Evolutionary conservation across 2,329 filamentous ascomycete species (phyloP).

Genomic region (Verticillium dahliae): DNA sequence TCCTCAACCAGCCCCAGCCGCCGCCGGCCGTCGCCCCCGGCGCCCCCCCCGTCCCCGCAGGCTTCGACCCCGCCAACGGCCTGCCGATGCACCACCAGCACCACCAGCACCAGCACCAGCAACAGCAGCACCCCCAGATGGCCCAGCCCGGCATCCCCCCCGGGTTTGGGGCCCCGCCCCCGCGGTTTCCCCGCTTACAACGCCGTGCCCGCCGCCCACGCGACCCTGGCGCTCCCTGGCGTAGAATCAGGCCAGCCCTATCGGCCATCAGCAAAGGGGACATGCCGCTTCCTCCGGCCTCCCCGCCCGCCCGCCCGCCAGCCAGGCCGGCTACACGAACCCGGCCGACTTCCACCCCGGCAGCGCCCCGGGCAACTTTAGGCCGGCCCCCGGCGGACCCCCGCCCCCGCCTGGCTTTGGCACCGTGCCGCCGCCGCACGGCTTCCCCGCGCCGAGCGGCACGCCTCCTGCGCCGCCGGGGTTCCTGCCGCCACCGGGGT

Average conservation of each 20-base stretch:
- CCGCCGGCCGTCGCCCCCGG: conserved; percentile 15
- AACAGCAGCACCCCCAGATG: neutral
- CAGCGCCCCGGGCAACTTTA: conserved; percentile 19
- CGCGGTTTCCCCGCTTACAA: conserved; percentile 28
- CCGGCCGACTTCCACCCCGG: conserved; percentile 42
- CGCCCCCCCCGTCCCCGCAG: conserved; percentile 14
- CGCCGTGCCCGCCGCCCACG: conserved; percentile 7
- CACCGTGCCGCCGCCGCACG: conserved; percentile 28
- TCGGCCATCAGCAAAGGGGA: too few species aligned
- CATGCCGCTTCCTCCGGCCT: too few species aligned
- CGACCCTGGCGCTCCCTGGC: neutral
- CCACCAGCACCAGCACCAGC: neutral
- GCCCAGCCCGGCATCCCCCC: conserved; percentile 21
- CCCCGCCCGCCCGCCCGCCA: conserved; percentile 41
- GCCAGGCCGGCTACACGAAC: conserved; percentile 36
- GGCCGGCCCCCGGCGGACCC: conserved; percentile 27
- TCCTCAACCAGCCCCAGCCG: conserved; percentile 39
- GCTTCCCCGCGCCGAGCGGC: conserved; percentile 25
- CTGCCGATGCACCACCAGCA: conserved; percentile 14
- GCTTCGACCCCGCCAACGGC: conserved; percentile 26
- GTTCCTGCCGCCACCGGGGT: conserved; percentile 40
- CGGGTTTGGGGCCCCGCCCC: conserved; percentile 28
- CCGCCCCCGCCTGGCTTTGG: conserved; percentile 32
- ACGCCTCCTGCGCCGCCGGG: conserved; percentile 28
- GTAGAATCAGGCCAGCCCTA: conserved; percentile 1